Percentiles rank a stretch among this genome's conserved stretches.
Evolutionary conservation across 2,329 filamentous ascomycete genomes (phyloP).

Genomic region (Simplicillium sp.): DNA sequence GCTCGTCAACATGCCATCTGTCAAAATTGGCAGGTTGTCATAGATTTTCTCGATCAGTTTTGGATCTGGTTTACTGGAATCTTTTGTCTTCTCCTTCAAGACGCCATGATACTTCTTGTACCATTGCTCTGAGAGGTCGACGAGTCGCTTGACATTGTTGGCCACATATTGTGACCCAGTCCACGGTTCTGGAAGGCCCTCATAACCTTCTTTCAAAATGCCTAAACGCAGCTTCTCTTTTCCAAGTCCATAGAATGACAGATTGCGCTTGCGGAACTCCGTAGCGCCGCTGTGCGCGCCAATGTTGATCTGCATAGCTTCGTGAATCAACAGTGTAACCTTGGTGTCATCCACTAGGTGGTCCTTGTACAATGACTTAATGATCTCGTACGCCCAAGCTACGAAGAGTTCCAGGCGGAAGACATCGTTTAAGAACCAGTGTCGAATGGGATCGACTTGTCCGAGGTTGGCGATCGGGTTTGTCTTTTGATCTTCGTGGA

Average conservation of each 20-base stretch:
- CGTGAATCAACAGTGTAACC: constrained; percentile 48
- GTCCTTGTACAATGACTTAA: constrained; percentile 62
- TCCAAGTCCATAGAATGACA: constrained; percentile 62
- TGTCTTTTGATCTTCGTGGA: constrained; percentile 69
- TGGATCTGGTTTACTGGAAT: constrained; percentile 23
- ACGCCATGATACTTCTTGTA: constrained; percentile 33
- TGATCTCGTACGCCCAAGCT: constrained; percentile 68
- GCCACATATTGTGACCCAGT: constrained; percentile 60
- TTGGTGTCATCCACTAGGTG: constrained; percentile 43
- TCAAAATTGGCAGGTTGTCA: constrained; percentile 38
- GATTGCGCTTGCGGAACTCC: constrained; percentile 62
- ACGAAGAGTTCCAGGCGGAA: constrained; percentile 64
- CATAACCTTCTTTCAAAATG: constrained; percentile 54
- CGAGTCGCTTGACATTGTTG: constrained; percentile 51
- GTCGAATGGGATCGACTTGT: constrained; percentile 72
- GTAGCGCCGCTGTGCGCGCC: constrained; percentile 49
- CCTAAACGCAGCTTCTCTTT: constrained; percentile 57
- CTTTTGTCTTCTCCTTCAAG: constrained; percentile 19
- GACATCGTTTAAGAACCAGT: constrained; percentile 76
- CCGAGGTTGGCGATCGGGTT: constrained; percentile 52
- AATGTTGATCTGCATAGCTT: constrained; percentile 58
- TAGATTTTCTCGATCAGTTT: constrained; percentile 35
- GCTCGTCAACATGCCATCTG: constrained; percentile 44
- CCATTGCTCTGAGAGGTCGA: constrained; percentile 49
- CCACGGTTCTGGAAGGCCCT: constrained; percentile 72